Conservation (phyloP, 2,329 filamentous ascomycete species). For the Rachicladosporium sp. region DNA sequence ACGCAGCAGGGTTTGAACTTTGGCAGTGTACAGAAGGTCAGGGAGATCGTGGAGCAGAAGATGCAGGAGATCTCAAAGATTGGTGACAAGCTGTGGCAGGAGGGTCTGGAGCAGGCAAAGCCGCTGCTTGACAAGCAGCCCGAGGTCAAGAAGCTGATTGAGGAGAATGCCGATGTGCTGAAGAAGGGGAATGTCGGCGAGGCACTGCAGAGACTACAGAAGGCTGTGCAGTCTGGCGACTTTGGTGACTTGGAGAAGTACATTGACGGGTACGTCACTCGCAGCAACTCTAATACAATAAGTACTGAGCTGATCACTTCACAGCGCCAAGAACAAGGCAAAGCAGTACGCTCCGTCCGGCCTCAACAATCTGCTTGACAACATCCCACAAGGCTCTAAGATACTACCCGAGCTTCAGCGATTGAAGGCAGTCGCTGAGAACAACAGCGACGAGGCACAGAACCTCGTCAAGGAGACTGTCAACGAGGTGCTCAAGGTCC, state of each 20-base stretch:
- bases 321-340: neutral
- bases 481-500: constrained; percentile 49
- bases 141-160: constrained; percentile 59
- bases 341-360: neutral
- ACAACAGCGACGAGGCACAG: constrained; percentile 47
- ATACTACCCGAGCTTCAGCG: constrained; percentile 55
- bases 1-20: constrained; percentile 43
- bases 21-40: constrained; percentile 42
- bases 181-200: constrained; percentile 55
- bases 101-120: constrained; percentile 58
- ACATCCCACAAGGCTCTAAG: constrained; percentile 52
- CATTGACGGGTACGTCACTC: constrained; percentile 34
- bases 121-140: constrained; percentile 65
- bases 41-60: constrained; percentile 58
- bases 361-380: constrained; percentile 50
- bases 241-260: constrained; percentile 48
- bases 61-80: constrained; percentile 52
- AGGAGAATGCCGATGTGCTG: constrained; percentile 56
- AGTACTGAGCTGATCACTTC: constrained; percentile 1
- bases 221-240: constrained; percentile 50
- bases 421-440: constrained; percentile 51
- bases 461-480: constrained; percentile 43
- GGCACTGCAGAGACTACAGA: constrained; percentile 50
- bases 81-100: constrained; percentile 58
- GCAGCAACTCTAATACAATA: constrained; percentile 45